Evolutionary conservation across 495 filamentous ascomycete genomes (phyloP).

Genomic region (Halenospora varia): DNA sequence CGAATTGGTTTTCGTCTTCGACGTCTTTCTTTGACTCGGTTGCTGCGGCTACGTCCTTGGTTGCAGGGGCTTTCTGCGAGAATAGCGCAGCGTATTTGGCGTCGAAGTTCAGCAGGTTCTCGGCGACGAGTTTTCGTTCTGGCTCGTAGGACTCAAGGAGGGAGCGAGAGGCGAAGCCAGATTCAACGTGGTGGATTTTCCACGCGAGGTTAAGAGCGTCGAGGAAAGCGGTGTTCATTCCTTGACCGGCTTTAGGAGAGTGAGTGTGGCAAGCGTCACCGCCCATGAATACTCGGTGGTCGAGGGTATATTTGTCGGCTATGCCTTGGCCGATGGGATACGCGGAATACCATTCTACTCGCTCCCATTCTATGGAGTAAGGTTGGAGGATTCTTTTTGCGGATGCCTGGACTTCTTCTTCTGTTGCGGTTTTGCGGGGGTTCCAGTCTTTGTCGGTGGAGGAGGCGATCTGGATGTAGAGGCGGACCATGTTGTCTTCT

Average conservation of each 20-base stretch:
- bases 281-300: constrained; percentile 68
- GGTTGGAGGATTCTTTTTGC: constrained; percentile 65
- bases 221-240: constrained; percentile 82
- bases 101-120: constrained; percentile 71
- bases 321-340: constrained; percentile 76
- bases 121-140: constrained; percentile 66
- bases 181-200: constrained; percentile 73
- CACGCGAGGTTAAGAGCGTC: constrained; percentile 81
- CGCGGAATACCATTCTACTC: constrained; percentile 63
- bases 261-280: constrained; percentile 85
- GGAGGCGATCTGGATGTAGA: constrained; percentile 73
- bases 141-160: constrained; percentile 68
- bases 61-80: constrained; percentile 51
- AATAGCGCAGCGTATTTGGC: constrained; percentile 66
- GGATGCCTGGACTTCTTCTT: constrained; percentile 61
- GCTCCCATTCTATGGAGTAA: constrained; percentile 66
- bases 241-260: constrained; percentile 81
- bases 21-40: constrained; percentile 25
- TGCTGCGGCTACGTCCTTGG: constrained; percentile 44
- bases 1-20: constrained; percentile 60
- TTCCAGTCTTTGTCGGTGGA: constrained; percentile 59
- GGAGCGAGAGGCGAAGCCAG: constrained; percentile 50
- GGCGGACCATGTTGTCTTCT: constrained; percentile 67
- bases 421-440: constrained; percentile 57
- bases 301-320: constrained; percentile 59